phyloP scores from a whole-genome alignment of 148 eudicot species.

The Euryodendron excelsum region DNA sequence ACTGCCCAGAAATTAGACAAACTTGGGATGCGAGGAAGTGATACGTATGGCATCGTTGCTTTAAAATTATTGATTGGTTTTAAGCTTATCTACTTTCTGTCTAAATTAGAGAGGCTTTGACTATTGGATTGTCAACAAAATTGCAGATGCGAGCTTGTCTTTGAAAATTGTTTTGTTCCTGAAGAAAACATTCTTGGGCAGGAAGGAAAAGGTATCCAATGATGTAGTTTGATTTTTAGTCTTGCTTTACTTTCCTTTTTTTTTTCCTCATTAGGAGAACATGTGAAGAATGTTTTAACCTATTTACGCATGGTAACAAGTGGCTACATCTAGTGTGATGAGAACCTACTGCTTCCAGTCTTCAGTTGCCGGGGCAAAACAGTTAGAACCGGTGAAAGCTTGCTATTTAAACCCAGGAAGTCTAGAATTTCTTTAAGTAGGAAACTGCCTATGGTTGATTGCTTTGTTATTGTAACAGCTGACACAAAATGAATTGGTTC shows the following conservation, averaged over 20 bases:
- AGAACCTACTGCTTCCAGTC: background rate
- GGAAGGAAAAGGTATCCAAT: constrained; percentile 79
- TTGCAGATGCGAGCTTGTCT: constrained; percentile 98
- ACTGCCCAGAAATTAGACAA: constrained; percentile 99
- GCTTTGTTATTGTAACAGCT: background rate
- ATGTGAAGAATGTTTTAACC: background rate
- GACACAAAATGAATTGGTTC: background rate
- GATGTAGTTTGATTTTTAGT: background rate
- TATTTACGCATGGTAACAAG: background rate
- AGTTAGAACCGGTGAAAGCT: background rate
- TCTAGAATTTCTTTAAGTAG: background rate
- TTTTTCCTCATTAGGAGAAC: background rate
- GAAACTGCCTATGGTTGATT: background rate
- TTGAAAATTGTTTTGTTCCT: constrained; percentile 97
- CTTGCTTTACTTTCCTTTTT: background rate
- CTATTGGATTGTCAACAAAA: constrained; percentile 13
- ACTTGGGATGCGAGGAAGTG: constrained; percentile 99
- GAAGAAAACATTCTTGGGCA: constrained; percentile 81
- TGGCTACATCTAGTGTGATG: background rate
- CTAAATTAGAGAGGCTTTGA: constrained; percentile 6
- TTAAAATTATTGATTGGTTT: background rate
- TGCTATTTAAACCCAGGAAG: background rate
- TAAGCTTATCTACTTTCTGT: background rate
- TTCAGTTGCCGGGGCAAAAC: background rate
- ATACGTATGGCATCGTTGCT: constrained; percentile 66